Conservation (phyloP, 176 grass and related monocot species). For the Aegilops umbellulata region DNA sequence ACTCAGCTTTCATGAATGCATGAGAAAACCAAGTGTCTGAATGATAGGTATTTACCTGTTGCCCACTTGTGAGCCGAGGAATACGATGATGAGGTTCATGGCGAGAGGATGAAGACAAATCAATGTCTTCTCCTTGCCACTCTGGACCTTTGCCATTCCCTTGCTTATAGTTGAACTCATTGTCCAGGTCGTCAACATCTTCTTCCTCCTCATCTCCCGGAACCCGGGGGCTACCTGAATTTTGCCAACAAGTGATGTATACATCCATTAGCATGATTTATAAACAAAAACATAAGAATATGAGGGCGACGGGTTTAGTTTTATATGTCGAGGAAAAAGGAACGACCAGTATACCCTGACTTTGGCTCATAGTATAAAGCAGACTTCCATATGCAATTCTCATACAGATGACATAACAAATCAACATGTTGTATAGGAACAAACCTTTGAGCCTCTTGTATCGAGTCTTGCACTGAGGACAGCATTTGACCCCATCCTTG, state of each 20-base stretch:
- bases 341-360: background rate
- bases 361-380: background rate
- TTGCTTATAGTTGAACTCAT: slow-evolving; percentile 90
- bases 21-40: background rate
- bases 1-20: background rate
- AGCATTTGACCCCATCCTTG: slow-evolving; percentile 91
- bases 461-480: slow-evolving; percentile 99
- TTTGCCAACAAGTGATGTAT: background rate
- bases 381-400: background rate
- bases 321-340: background rate
- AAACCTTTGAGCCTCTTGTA: slow-evolving; percentile 99
- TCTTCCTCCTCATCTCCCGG: slow-evolving; percentile 97
- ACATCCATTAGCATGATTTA: background rate
- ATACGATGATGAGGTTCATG: slow-evolving; percentile 80
- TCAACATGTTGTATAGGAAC: background rate
- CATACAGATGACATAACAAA: background rate
- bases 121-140: slow-evolving; percentile 69
- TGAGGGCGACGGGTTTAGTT: background rate
- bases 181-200: slow-evolving; percentile 93
- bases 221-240: slow-evolving; percentile 92
- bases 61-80: slow-evolving; percentile 81
- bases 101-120: slow-evolving; percentile 91
- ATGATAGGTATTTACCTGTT: slow-evolving; percentile 58
- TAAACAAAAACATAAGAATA: background rate
- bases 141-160: slow-evolving; percentile 61